phyloP scores from a whole-genome alignment of 83 land plant genomes.

The Picea engelmannii region DNA sequence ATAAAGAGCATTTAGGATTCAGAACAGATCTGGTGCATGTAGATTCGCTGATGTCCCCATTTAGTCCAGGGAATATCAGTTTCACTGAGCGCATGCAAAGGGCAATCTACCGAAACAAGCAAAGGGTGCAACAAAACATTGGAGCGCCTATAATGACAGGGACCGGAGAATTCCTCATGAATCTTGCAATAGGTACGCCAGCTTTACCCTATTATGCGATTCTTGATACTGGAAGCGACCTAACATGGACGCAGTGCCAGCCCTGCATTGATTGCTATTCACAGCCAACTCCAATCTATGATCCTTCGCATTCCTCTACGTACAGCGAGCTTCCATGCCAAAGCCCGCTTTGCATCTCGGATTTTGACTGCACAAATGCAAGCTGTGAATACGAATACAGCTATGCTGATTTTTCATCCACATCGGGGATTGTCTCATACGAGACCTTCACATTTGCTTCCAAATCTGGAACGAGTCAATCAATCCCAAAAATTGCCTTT shows the following conservation, averaged over 20 bases:
- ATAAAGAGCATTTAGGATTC: neutral
- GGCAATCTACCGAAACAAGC: neutral
- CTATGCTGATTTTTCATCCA: slow-evolving; percentile 29
- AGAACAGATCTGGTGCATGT: neutral
- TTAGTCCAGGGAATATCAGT: neutral
- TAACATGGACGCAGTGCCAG: too few species aligned
- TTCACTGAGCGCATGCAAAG: neutral
- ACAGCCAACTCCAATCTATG: neutral
- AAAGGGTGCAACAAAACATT: neutral
- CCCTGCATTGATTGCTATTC: too few species aligned
- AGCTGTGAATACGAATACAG: slow-evolving; percentile 14
- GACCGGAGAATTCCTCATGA: slow-evolving; percentile 20
- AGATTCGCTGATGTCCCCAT: neutral
- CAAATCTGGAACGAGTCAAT: neutral
- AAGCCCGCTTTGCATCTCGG: too few species aligned
- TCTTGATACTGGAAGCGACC: too few species aligned
- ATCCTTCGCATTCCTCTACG: too few species aligned
- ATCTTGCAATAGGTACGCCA: slow-evolving; percentile 31
- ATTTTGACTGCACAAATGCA: neutral
- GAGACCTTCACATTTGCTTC: slow-evolving; percentile 39
- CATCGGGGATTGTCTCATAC: slow-evolving; percentile 23
- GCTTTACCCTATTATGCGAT: neutral
- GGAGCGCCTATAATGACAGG: neutral
- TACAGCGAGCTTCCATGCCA: too few species aligned
- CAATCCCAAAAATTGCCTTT: slow-evolving; percentile 8